phyloP scores from a whole-genome alignment of 192 early-diverging fungal genomes.

The Dissophora ornata region DNA sequence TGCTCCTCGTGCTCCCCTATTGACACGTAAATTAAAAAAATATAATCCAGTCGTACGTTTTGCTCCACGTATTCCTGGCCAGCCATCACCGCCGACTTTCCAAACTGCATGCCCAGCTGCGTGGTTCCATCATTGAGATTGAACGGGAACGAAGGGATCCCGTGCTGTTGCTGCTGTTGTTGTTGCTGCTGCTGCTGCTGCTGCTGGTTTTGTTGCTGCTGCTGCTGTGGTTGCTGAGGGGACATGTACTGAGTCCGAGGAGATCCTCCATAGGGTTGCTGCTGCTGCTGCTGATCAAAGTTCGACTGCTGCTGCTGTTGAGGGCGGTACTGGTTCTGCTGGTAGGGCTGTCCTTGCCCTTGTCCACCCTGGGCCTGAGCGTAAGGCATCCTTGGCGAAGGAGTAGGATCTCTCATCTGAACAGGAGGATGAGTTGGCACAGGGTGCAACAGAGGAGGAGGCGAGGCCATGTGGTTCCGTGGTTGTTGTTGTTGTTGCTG shows the following conservation, averaged over 20 bases:
- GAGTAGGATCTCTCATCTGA: slow-evolving; percentile 60
- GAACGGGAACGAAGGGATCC: slow-evolving; percentile 60
- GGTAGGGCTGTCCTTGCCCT: slow-evolving; percentile 28
- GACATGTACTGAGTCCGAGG: slow-evolving; percentile 42
- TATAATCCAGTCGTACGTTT: slow-evolving; percentile 71
- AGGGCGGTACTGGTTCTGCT: slow-evolving; percentile 48
- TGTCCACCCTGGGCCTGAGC: slow-evolving; percentile 32
- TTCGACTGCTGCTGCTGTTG: slow-evolving; percentile 47
- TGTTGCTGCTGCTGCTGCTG: slow-evolving; percentile 28
- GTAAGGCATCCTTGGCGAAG: slow-evolving; percentile 58
- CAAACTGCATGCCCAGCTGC: slow-evolving; percentile 97
- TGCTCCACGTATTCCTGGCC: slow-evolving; percentile 90
- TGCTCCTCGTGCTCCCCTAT: not conserved
- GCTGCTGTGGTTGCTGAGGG: slow-evolving; percentile 29
- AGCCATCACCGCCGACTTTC: slow-evolving; percentile 81
- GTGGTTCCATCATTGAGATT: slow-evolving; percentile 76
- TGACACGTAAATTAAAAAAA: slow-evolving; percentile 5
- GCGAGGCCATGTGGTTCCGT: slow-evolving; percentile 52
- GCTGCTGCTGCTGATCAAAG: slow-evolving; percentile 43
- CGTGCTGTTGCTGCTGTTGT: slow-evolving; percentile 35
- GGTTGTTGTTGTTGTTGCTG: slow-evolving; percentile 36
- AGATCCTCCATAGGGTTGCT: slow-evolving; percentile 33
- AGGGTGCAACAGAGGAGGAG: slow-evolving; percentile 70
- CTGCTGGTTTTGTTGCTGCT: slow-evolving; percentile 25
- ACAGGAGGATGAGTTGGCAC: slow-evolving; percentile 71